Percentiles rank a stretch among this genome's conserved stretches.
phyloP scores from a whole-genome alignment of 352 stramenopile genomes.

The Phytopythium litorale region DNA sequence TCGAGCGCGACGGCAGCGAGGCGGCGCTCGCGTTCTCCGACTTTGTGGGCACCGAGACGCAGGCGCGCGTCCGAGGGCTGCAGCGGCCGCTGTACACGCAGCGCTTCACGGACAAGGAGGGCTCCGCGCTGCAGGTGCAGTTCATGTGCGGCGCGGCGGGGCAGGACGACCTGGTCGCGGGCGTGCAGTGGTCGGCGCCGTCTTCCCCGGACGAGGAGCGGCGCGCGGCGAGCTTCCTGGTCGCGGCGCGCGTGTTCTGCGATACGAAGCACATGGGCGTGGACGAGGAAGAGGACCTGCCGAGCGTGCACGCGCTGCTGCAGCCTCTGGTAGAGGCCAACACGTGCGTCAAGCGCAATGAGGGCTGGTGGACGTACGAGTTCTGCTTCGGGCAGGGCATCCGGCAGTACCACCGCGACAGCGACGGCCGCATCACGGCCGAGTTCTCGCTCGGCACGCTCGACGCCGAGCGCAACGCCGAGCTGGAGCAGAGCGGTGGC shows the following conservation, averaged over 20 bases:
- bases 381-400: constrained; percentile 71
- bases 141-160: constrained; percentile 58
- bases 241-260: constrained; percentile 68
- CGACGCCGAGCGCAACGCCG: constrained; percentile 42
- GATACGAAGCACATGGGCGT: constrained; percentile 45
- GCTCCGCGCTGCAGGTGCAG: constrained; percentile 45
- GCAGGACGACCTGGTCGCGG: constrained; percentile 43
- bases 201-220: constrained; percentile 6
- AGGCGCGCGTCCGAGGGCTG: constrained; percentile 34
- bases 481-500: constrained; percentile 34
- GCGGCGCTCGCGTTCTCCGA: constrained; percentile 33
- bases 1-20: constrained; percentile 28
- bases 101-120: constrained; percentile 18
- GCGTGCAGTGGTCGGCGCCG: constrained; percentile 30
- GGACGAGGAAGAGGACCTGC: constrained; percentile 33
- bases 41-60: constrained; percentile 40
- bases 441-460: constrained; percentile 70
- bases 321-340: constrained; percentile 37
- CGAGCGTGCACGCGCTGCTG: constrained; percentile 51
- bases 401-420: constrained; percentile 74
- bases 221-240: constrained; percentile 43
- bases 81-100: constrained; percentile 67
- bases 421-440: constrained; percentile 51
- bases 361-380: constrained; percentile 86
- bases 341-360: constrained; percentile 73